Evolutionary conservation across 495 filamentous ascomycete genomes (phyloP).

Genomic region (Cercophora newfieldiana): DNA sequence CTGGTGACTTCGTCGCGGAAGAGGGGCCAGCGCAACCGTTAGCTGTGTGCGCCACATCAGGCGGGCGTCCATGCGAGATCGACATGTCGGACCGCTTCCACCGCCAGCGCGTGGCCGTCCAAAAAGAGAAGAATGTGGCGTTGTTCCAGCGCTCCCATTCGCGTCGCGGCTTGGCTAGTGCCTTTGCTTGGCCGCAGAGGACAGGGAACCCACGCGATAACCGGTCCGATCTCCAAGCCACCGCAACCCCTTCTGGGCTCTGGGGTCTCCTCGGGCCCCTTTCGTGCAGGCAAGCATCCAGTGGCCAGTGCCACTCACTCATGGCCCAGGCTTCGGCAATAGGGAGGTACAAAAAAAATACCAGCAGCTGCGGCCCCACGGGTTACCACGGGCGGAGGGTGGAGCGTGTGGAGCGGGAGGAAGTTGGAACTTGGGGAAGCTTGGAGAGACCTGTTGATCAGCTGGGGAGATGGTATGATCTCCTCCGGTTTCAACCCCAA

Average conservation of each 20-base stretch:
- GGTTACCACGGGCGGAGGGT: constrained; percentile 5
- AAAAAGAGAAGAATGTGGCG: constrained; percentile 8
- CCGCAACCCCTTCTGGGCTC: constrained; percentile 13
- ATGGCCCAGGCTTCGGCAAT: constrained; percentile 20
- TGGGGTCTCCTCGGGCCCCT: background rate
- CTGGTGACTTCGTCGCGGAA: background rate
- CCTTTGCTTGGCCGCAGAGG: background rate
- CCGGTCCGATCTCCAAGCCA: constrained; percentile 31
- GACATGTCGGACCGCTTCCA: constrained; percentile 22
- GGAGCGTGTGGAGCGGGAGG: constrained; percentile 14
- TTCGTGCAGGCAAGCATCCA: too few relatives aligned
- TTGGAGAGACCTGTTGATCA: constrained; percentile 31
- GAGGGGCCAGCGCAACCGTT: constrained; percentile 1
- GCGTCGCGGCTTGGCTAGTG: constrained; percentile 16
- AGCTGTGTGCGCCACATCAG: constrained; percentile 13
- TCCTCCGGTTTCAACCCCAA: constrained; percentile 13
- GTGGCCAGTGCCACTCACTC: constrained; percentile 5
- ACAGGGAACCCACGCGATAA: constrained; percentile 28
- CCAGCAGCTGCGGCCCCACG: background rate
- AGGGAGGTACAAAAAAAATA: constrained; percentile 19
- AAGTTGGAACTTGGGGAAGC: constrained; percentile 35
- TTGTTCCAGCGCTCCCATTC: constrained; percentile 16
- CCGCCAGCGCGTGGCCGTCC: constrained; percentile 23
- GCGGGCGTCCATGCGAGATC: constrained; percentile 9
- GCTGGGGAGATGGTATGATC: constrained; percentile 18